Percentiles rank a stretch among this genome's conserved stretches.
phyloP scores from a whole-genome alignment of 768 basidiomycete species.

The Cyclocybe cylindracea region DNA sequence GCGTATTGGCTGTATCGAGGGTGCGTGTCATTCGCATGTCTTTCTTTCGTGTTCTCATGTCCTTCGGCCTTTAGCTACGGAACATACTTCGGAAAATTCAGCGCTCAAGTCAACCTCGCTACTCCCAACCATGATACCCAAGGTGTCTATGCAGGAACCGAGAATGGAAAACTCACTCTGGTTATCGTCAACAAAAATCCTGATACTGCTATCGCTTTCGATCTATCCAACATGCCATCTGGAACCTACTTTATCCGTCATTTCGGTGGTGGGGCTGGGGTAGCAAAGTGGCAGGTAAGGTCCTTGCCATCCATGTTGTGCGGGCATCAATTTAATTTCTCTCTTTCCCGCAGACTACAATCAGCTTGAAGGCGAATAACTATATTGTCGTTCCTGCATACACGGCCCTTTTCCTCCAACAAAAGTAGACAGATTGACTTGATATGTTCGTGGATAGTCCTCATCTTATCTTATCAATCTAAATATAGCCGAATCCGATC shows the following conservation, averaged over 20 bases:
- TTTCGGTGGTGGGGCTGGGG: conserved; percentile 53
- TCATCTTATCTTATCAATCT: too few species aligned
- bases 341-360: conserved; percentile 24
- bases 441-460: too few species aligned
- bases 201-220: conserved; percentile 36
- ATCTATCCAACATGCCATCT: conserved; percentile 44
- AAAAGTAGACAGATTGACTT: conserved; percentile 12
- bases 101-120: conserved; percentile 45
- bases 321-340: not conserved
- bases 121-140: conserved; percentile 39
- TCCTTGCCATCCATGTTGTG: not conserved
- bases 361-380: conserved; percentile 26
- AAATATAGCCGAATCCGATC: too few species aligned
- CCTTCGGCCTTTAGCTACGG: conserved; percentile 35
- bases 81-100: conserved; percentile 43
- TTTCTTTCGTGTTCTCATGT: too few species aligned
- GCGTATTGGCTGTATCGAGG: conserved; percentile 61
- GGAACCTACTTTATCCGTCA: conserved; percentile 56
- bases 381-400: conserved; percentile 37
- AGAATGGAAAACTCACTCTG: conserved; percentile 38
- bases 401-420: conserved; percentile 37
- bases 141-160: conserved; percentile 48
- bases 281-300: conserved; percentile 57
- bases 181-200: conserved; percentile 57
- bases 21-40: conserved; percentile 19